Percentiles rank a stretch among this genome's conserved stretches.
phyloP scores from a whole-genome alignment of 139 green algal species.

The Mychonastes homosphaera region DNA sequence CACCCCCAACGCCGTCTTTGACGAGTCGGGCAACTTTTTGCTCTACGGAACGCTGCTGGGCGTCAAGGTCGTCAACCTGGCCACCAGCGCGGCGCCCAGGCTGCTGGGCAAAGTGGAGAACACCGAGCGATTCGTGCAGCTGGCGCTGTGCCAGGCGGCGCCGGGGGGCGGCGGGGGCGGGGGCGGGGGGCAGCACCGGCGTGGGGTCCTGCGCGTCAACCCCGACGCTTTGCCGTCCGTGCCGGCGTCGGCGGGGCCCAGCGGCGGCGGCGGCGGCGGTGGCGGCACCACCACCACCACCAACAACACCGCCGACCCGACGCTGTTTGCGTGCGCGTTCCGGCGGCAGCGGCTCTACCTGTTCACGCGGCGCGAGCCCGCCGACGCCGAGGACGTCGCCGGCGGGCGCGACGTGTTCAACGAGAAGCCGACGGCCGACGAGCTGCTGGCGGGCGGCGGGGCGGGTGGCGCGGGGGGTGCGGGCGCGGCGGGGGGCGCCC shows the following conservation, averaged over 20 bases:
- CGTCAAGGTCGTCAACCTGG: constrained; percentile 88
- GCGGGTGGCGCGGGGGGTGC: constrained; percentile 4
- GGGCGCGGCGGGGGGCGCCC: background rate
- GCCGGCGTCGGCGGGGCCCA: too few relatives aligned
- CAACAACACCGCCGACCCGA: too few relatives aligned
- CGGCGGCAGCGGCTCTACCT: constrained; percentile 85
- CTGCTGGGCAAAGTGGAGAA: constrained; percentile 92
- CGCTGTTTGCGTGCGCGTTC: constrained; percentile 70
- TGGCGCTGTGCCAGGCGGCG: constrained; percentile 79
- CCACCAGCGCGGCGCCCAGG: constrained; percentile 56
- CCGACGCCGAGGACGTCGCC: constrained; percentile 61
- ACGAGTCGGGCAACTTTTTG: constrained; percentile 86
- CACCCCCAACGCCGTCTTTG: constrained; percentile 77
- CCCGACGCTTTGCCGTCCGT: too few relatives aligned
- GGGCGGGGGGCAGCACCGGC: too few relatives aligned
- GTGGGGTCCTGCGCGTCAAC: too few relatives aligned
- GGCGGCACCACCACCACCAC: too few relatives aligned
- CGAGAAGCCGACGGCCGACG: constrained; percentile 69
- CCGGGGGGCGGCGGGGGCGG: too few relatives aligned
- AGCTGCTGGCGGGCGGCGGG: constrained; percentile 40
- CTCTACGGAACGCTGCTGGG: constrained; percentile 83
- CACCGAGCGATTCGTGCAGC: constrained; percentile 80
- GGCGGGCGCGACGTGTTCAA: constrained; percentile 91
- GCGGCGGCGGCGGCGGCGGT: too few relatives aligned
- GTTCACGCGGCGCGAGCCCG: constrained; percentile 72